These are phyloP conservation scores for Beverwykella pulmonaria DNA, from an alignment of 495 filamentous ascomycete species.

Conservation along the genomic window DNA sequence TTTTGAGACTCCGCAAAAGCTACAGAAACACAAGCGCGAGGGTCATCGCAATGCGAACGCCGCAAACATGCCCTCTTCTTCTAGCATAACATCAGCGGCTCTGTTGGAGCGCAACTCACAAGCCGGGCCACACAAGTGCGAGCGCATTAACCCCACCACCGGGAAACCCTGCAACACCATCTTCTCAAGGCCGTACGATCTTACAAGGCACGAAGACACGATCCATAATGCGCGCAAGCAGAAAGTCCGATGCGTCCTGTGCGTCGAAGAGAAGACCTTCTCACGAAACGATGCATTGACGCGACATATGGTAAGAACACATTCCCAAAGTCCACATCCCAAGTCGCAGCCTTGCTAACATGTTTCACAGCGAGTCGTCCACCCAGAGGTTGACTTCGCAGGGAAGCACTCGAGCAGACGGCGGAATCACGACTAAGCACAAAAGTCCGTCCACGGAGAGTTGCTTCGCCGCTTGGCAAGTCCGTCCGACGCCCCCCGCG, in stretches of 20 bases:
- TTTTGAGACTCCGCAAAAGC: constrained; percentile 80
- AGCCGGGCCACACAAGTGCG: constrained; percentile 86
- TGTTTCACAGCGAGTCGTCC: constrained; percentile 64
- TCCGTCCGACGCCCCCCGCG: background rate
- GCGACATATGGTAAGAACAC: constrained; percentile 66
- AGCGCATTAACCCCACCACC: constrained; percentile 91
- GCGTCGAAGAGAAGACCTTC: constrained; percentile 97
- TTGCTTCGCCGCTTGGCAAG: background rate
- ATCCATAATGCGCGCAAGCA: constrained; percentile 94
- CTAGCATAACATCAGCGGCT: constrained; percentile 55
- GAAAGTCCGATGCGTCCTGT: constrained; percentile 92
- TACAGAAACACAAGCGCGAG: constrained; percentile 96
- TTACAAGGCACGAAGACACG: constrained; percentile 95
- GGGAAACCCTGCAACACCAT: constrained; percentile 94
- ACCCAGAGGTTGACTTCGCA: constrained; percentile 80
- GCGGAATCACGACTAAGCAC: constrained; percentile 30
- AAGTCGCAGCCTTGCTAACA: constrained; percentile 26
- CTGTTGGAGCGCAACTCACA: constrained; percentile 69
- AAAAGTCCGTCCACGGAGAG: background rate
- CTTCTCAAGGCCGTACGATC: constrained; percentile 97
- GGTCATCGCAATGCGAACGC: constrained; percentile 64
- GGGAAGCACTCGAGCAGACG: constrained; percentile 57
- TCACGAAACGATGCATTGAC: constrained; percentile 90
- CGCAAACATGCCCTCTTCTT: constrained; percentile 42
- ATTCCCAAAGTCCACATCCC: background rate